phyloP scores from a whole-genome alignment of 108 stramenopile species.

The Seminavis robusta region DNA sequence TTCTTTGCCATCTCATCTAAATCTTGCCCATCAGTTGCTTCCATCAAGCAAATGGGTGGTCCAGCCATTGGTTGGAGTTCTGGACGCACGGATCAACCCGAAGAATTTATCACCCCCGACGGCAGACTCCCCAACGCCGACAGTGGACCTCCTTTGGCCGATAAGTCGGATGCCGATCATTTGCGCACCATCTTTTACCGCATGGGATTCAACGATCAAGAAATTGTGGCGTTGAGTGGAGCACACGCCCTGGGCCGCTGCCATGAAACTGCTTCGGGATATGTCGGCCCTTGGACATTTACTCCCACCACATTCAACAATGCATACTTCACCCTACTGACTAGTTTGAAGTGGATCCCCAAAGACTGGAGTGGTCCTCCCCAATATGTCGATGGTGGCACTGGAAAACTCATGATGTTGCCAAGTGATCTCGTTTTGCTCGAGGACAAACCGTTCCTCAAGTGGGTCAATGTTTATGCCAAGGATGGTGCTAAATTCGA shows the following conservation, averaged over 20 bases:
- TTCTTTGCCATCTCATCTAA: no score
- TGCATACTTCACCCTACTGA: conserved; percentile 68
- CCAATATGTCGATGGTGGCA: conserved; percentile 71
- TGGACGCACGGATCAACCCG: conserved; percentile 61
- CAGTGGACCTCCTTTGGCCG: conserved; percentile 50
- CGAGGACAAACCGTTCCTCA: conserved; percentile 64
- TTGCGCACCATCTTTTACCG: conserved; percentile 81
- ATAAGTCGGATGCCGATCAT: conserved; percentile 62
- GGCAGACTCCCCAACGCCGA: conserved; percentile 89
- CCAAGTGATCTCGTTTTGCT: conserved; percentile 75
- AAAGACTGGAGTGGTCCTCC: conserved; percentile 61
- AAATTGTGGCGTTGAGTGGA: conserved; percentile 82
- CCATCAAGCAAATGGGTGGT: conserved; percentile 56
- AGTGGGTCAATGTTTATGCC: conserved; percentile 75
- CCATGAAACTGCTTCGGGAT: conserved; percentile 75
- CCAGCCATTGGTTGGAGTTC: conserved; percentile 57
- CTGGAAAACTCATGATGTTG: conserved; percentile 75
- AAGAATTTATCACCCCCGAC: conserved; percentile 47
- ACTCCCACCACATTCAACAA: conserved; percentile 78
- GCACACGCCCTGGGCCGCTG: conserved; percentile 92
- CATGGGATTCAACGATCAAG: conserved; percentile 90
- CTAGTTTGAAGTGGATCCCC: conserved; percentile 50
- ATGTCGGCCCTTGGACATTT: conserved; percentile 82
- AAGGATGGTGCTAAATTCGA: conserved; percentile 58
- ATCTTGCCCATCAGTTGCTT: conserved; percentile 19